Evolutionary conservation across 169 alveolate genomes (phyloP).

Genomic region (Cryptosporidium canis): DNA sequence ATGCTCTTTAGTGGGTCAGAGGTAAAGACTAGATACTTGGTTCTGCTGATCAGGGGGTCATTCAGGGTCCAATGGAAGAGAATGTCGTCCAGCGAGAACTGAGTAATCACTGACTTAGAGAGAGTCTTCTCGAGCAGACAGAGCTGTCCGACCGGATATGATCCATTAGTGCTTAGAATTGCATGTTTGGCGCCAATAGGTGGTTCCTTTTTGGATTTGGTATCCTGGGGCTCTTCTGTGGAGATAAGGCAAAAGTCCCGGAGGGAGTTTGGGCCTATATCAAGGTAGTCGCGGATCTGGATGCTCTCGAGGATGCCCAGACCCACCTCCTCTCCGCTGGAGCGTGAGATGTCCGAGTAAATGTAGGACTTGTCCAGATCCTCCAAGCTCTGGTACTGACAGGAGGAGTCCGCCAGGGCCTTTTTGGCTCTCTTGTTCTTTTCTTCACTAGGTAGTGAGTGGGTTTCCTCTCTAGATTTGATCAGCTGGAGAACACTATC

Average conservation of each 20-base stretch:
- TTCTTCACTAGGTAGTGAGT: not conserved
- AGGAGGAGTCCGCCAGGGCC: not conserved
- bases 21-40: conserved; percentile 46
- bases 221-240: not conserved
- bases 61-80: conserved; percentile 42
- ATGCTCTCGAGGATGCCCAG: not conserved
- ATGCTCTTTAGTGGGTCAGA: conserved; percentile 63
- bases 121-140: conserved; percentile 18
- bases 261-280: conserved; percentile 58
- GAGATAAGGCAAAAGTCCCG: conserved; percentile 51
- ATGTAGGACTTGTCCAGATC: conserved; percentile 31
- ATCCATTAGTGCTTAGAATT: conserved; percentile 48
- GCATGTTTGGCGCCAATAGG: conserved; percentile 3
- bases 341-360: not conserved
- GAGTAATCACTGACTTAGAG: conserved; percentile 17
- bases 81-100: conserved; percentile 44
- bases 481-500: not conserved
- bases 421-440: conserved; percentile 9
- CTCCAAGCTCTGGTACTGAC: no score
- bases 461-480: not conserved
- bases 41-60: conserved; percentile 26
- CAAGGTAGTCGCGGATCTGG: conserved; percentile 22
- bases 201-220: not conserved
- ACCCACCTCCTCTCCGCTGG: not conserved
- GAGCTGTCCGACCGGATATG: conserved; percentile 57